Conservation (phyloP, 441 rosid genomes). For the Populus hybrid region DNA sequence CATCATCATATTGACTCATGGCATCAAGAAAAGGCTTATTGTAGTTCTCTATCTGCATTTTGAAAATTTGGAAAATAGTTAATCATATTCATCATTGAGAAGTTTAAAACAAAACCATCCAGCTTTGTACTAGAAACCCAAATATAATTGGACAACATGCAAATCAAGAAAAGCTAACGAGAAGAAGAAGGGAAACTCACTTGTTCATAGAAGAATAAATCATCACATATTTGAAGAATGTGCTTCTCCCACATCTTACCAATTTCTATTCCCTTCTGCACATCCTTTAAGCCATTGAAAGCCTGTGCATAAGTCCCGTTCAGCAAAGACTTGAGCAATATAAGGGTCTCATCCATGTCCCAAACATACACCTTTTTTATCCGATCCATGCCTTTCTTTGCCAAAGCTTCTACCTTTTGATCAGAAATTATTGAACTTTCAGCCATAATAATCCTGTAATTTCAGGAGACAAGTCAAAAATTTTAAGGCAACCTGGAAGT, state of each 20-base stretch:
- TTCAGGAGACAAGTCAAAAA: neutral
- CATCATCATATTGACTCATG: conserved; percentile 66
- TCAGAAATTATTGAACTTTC: conserved; percentile 23
- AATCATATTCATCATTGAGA: conserved; percentile 1
- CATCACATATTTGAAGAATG: conserved; percentile 70
- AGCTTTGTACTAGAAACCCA: neutral
- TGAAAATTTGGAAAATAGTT: neutral
- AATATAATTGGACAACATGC: neutral
- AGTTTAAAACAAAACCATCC: neutral
- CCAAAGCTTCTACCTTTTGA: conserved; percentile 22
- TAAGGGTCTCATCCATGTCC: conserved; percentile 97
- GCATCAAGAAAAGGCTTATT: conserved; percentile 73
- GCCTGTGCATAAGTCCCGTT: conserved; percentile 62
- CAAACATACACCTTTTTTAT: conserved; percentile 62
- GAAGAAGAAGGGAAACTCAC: conserved; percentile 30
- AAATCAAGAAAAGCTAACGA: neutral
- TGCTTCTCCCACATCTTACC: conserved; percentile 82
- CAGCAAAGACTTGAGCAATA: conserved; percentile 79
- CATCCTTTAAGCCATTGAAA: conserved; percentile 60
- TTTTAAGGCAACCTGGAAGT: neutral
- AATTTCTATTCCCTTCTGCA: conserved; percentile 59
- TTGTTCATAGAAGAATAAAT: conserved; percentile 73
- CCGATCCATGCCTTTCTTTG: conserved; percentile 17
- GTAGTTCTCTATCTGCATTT: conserved; percentile 71
- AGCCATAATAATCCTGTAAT: conserved; percentile 26